Evolutionary conservation across 495 filamentous ascomycete genomes (phyloP).

Genomic region (Lasiosphaeriaceae sp.): DNA sequence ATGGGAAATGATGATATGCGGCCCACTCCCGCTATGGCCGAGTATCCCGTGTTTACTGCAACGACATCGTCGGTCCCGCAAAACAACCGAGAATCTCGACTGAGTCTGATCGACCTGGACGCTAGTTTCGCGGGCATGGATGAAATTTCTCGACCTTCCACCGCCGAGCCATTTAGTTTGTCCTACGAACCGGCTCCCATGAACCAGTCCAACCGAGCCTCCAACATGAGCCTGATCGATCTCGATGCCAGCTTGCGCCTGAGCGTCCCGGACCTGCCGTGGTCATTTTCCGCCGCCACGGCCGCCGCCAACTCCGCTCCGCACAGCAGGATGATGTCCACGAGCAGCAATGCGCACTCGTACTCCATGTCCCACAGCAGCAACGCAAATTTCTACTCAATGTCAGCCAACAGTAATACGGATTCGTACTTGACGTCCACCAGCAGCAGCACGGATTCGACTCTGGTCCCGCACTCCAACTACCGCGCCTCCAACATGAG

Average conservation of each 20-base stretch:
- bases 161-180: slow-evolving; percentile 2
- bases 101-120: slow-evolving; percentile 13
- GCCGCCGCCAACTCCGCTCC: background rate
- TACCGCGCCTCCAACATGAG: background rate
- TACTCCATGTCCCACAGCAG: background rate
- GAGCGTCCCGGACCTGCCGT: background rate
- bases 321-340: background rate
- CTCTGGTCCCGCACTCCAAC: background rate
- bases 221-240: slow-evolving; percentile 1
- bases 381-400: background rate
- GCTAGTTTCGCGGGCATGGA: background rate
- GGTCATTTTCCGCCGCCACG: background rate
- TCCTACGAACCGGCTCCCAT: background rate
- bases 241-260: slow-evolving; percentile 1
- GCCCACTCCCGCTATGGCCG: background rate
- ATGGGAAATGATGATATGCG: slow-evolving; percentile 1
- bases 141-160: slow-evolving; percentile 6
- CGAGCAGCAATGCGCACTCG: background rate
- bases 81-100: slow-evolving; percentile 4
- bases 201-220: background rate
- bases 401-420: background rate
- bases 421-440: background rate
- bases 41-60: background rate
- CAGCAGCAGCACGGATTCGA: background rate
- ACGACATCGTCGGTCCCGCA: background rate